Evolutionary conservation across 257 asterid genomes (phyloP), one percentile per base, ranked within the genome.

Genomic region (Ocimum tenuiflorum): DNA sequence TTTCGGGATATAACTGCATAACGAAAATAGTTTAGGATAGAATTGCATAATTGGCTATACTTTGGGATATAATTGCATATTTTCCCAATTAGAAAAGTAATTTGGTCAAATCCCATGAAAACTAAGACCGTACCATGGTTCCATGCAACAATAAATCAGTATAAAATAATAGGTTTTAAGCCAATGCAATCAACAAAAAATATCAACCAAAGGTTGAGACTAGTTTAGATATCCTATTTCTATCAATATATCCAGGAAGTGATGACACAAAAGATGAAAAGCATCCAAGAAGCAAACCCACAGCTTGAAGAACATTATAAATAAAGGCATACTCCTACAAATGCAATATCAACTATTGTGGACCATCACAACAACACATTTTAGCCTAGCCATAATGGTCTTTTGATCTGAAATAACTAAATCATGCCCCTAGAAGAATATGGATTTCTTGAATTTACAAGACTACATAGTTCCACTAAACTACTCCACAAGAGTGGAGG

Each of bases 21-120:
- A n/a, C n/a, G n/a, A n/a, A n/a, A n/a, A n/a, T n/a, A n/a, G n/a
- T n/a, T n/a, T n/a, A n/a, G n/a, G n/a, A n/a, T n/a, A n/a, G n/a
- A n/a, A n/a, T n/a, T n/a, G n/a, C n/a, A n/a, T n/a, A n/a, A n/a
- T n/a, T n/a, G n/a, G n/a, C n/a, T n/a, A n/a, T n/a, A n/a, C n/a
- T n/a, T n/a, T n/a, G n/a, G n/a, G n/a, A n/a, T n/a, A n/a, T n/a
- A n/a, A n/a, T n/a, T n/a, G n/a, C n/a, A n/a, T n/a, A n/a, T n/a
- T n/a, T n/a, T n/a, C n/a, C n/a, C n/a, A n/a, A 27, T 27, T 2
- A 46, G 69, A 74, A 57, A 54, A 74, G 49, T 46, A 53, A 12
- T 27, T 23, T 8, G 39, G 39, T 22, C 48, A 45, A 9, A 22
- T 17, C 14, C 17, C 33, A 0, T 1, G 33, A 58, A 41, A 55